phyloP scores from a whole-genome alignment of 345 rosid species.

The Excoecaria cochinchinensis region DNA sequence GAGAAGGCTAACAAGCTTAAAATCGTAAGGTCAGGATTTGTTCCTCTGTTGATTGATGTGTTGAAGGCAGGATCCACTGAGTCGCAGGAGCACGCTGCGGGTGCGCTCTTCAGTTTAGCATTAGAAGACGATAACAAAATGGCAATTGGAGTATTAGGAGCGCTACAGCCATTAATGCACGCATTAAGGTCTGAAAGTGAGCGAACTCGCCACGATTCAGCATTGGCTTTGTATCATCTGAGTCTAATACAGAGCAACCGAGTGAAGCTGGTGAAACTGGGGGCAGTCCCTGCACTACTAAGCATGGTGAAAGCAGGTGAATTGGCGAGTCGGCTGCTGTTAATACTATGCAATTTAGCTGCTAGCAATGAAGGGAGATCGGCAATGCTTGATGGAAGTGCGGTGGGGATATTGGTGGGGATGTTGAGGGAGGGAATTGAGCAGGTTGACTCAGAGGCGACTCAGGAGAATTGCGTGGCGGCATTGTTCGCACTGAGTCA shows the following conservation, averaged over 20 bases:
- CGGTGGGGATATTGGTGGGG: slow-evolving; percentile 30
- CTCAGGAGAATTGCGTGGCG: slow-evolving; percentile 30
- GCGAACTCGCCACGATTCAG: slow-evolving; percentile 30
- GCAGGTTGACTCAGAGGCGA: slow-evolving; percentile 11
- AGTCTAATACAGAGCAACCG: slow-evolving; percentile 30
- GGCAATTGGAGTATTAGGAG: slow-evolving; percentile 37
- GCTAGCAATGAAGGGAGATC: slow-evolving; percentile 34
- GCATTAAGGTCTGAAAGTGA: slow-evolving; percentile 29
- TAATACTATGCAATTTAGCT: slow-evolving; percentile 32
- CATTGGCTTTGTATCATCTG: slow-evolving; percentile 33
- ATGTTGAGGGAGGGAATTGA: slow-evolving; percentile 19
- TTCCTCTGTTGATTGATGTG: slow-evolving; percentile 30
- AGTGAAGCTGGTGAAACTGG: slow-evolving; percentile 30
- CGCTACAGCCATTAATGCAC: slow-evolving; percentile 34
- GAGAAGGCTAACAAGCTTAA: slow-evolving; percentile 31
- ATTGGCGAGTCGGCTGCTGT: slow-evolving; percentile 19
- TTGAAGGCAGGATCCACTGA: slow-evolving; percentile 27
- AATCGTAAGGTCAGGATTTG: slow-evolving; percentile 33
- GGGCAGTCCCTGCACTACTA: slow-evolving; percentile 25
- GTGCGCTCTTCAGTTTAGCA: slow-evolving; percentile 32
- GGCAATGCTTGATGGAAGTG: slow-evolving; percentile 33
- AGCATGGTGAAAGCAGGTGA: slow-evolving; percentile 21
- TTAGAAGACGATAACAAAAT: slow-evolving; percentile 35
- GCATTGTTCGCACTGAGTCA: slow-evolving; percentile 31
- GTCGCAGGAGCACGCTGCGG: slow-evolving; percentile 35